These are phyloP conservation scores for Moringa oleifera DNA, from an alignment of 345 rosid genomes.

Conservation along the genomic window DNA sequence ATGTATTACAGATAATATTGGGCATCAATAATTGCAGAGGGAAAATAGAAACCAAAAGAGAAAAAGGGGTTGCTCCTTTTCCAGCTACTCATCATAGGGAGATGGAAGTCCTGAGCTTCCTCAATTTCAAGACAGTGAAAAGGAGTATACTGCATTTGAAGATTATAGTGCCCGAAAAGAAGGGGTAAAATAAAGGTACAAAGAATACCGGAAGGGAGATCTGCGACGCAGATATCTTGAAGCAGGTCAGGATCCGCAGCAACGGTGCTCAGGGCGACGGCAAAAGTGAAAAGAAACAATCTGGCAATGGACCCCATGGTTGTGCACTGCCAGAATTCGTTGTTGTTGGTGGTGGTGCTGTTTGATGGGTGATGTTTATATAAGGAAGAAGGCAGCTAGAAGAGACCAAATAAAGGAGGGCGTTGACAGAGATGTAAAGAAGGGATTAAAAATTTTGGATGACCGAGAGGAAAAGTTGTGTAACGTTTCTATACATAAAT, in stretches of 20 bases:
- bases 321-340: neutral
- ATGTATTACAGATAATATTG: too few relatives aligned
- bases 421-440: neutral
- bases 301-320: constrained; percentile 19
- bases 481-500: too few relatives aligned
- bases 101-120: neutral
- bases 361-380: neutral
- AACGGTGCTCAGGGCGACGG: constrained; percentile 27
- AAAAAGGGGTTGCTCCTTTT: neutral
- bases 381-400: too few relatives aligned
- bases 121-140: neutral
- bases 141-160: too few relatives aligned
- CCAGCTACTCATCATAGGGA: neutral
- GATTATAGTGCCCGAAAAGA: too few relatives aligned
- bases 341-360: neutral
- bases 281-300: constrained; percentile 19
- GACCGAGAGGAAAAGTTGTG: neutral
- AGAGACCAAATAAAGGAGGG: neutral
- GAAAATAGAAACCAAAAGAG: too few relatives aligned
- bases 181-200: neutral
- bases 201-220: constrained; percentile 41
- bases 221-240: constrained; percentile 90
- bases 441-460: neutral
- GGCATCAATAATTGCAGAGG: too few relatives aligned
- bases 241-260: constrained; percentile 60